These are phyloP conservation scores for Sphenostylis stenocarpa DNA, from an alignment of 306 rosid species.

Conservation along the genomic window DNA sequence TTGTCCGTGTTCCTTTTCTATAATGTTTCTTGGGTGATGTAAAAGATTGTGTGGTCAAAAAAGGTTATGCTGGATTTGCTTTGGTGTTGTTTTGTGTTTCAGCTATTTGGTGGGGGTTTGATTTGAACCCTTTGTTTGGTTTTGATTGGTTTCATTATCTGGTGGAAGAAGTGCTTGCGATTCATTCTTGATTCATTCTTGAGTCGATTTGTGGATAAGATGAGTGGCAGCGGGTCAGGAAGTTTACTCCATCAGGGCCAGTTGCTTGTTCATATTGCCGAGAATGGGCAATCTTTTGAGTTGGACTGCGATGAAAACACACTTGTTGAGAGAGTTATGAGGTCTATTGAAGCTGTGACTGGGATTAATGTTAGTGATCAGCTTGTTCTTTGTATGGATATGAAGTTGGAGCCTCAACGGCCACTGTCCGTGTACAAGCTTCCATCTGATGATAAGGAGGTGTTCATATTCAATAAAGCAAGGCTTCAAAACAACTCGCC, in stretches of 20 bases:
- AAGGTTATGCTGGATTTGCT: conserved; percentile 26
- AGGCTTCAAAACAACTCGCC: conserved; percentile 65
- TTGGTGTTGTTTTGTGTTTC: conserved; percentile 30
- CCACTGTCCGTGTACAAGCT: conserved; percentile 77
- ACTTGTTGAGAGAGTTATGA: conserved; percentile 77
- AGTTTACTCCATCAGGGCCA: conserved; percentile 55
- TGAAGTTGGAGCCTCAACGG: conserved; percentile 76
- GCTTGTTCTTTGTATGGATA: conserved; percentile 79
- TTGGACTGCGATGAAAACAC: conserved; percentile 65
- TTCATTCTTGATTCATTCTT: conserved; percentile 6
- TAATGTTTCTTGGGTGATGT: not conserved
- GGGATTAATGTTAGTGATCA: conserved; percentile 64
- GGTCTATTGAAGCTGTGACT: conserved; percentile 54
- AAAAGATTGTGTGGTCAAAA: not conserved
- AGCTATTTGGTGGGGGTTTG: conserved; percentile 35
- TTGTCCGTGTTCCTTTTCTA: not conserved
- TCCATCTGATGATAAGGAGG: conserved; percentile 77
- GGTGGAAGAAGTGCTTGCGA: conserved; percentile 12
- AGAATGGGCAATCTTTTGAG: conserved; percentile 83
- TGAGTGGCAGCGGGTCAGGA: conserved; percentile 64
- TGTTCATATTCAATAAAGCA: conserved; percentile 76
- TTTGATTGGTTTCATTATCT: conserved; percentile 22
- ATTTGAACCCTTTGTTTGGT: conserved; percentile 17
- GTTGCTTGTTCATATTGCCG: conserved; percentile 85
- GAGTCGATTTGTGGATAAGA: conserved; percentile 50